A percentile compares a stretch with the other conserved stretches of the same genome.
These are phyloP conservation scores for Hymenoscyphus repandus DNA, from an alignment of 2,329 filamentous ascomycete species.

Conservation along the genomic window DNA sequence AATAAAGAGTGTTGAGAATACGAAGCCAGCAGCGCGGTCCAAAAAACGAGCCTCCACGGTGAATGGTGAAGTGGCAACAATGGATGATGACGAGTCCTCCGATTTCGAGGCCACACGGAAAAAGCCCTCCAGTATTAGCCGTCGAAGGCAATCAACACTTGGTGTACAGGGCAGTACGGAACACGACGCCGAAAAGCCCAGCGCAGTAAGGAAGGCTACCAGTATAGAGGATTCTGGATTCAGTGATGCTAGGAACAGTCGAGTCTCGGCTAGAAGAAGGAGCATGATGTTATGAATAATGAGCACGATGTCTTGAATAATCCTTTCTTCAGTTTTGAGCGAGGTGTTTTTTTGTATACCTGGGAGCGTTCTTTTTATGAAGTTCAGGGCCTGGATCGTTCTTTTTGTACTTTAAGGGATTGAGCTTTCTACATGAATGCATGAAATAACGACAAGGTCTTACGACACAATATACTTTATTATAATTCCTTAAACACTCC, in stretches of 20 bases:
- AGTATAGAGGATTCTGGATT: conserved; percentile 13
- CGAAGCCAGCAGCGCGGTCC: conserved; percentile 17
- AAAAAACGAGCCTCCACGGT: conserved; percentile 23
- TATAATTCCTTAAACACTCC: no score
- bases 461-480: no score
- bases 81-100: conserved; percentile 22
- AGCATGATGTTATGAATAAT: conserved; percentile 34
- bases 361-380: no score
- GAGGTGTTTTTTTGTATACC: no score
- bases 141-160: conserved; percentile 28
- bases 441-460: no score
- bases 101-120: conserved; percentile 21
- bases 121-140: conserved; percentile 7
- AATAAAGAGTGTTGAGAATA: conserved; percentile 10
- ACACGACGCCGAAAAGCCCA: conserved; percentile 12
- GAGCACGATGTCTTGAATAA: no score
- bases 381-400: no score
- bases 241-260: conserved; percentile 23
- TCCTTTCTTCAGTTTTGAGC: no score
- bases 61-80: conserved; percentile 7
- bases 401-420: no score
- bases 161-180: conserved; percentile 15
- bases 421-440: no score
- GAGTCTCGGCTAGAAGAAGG: conserved; percentile 28
- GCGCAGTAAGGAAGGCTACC: conserved; percentile 13